Conservation (phyloP, 2,329 filamentous ascomycete genomes). For the Diaporthe citri region DNA sequence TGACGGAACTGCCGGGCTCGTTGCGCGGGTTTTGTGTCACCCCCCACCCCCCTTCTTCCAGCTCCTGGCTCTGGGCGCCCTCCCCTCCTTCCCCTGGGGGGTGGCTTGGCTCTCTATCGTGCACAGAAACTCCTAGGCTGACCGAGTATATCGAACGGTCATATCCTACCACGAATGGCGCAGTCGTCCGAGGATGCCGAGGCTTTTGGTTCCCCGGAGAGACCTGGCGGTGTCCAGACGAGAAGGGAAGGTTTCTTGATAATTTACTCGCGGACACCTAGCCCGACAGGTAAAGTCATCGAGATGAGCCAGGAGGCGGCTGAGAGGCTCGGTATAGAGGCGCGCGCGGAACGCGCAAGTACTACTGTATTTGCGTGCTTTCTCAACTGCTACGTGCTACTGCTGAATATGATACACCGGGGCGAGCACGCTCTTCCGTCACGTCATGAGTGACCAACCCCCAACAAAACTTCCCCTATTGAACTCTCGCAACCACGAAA, state of each 20-base stretch:
- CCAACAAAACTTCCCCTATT: not conserved
- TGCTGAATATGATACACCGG: constrained; percentile 8
- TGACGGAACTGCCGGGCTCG: constrained; percentile 23
- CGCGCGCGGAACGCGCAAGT: constrained; percentile 5
- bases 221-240: not conserved
- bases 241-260: constrained; percentile 22
- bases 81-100: constrained; percentile 20
- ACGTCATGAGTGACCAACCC: not conserved
- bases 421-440: constrained; percentile 8
- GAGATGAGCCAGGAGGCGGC: constrained; percentile 22
- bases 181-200: constrained; percentile 14
- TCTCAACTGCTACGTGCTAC: constrained; percentile 4
- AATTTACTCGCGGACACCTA: constrained; percentile 19
- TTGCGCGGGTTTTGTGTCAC: not conserved
- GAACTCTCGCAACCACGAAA: not conserved
- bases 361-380: not conserved
- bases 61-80: constrained; percentile 4
- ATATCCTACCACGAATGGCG: not conserved
- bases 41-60: not conserved
- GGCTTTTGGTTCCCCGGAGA: not conserved
- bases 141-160: constrained; percentile 10
- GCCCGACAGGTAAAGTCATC: constrained; percentile 4
- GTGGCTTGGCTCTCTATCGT: constrained; percentile 1
- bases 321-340: not conserved
- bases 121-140: not conserved